These are phyloP conservation scores for Lentinula aciculospora DNA, from an alignment of 768 basidiomycete species.

Conservation along the genomic window DNA sequence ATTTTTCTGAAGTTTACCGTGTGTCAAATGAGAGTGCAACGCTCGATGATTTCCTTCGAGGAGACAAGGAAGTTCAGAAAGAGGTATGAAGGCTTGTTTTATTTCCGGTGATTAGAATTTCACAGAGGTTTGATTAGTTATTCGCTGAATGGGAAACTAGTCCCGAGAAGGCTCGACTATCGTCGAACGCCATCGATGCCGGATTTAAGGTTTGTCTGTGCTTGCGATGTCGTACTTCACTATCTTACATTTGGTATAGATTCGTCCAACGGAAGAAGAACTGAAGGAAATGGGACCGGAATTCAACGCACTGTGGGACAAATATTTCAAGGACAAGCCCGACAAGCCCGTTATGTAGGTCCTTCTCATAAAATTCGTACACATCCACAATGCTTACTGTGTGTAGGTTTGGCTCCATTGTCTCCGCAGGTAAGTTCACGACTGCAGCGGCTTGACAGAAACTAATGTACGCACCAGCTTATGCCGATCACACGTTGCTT, in stretches of 20 bases:
- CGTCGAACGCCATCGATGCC: constrained; percentile 70
- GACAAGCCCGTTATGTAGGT: constrained; percentile 71
- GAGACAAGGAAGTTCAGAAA: constrained; percentile 50
- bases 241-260: constrained; percentile 26
- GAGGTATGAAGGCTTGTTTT: constrained; percentile 33
- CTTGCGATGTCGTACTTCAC: not conserved
- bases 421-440: constrained; percentile 42
- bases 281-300: constrained; percentile 77
- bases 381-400: not conserved
- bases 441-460: not conserved
- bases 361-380: not conserved
- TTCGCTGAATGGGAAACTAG: constrained; percentile 62
- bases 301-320: constrained; percentile 63
- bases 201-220: constrained; percentile 53
- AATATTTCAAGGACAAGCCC: constrained; percentile 74
- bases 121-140: constrained; percentile 23
- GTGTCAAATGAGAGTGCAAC: constrained; percentile 62
- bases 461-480: constrained; percentile 29
- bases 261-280: constrained; percentile 64
- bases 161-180: constrained; percentile 61
- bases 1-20: constrained; percentile 43
- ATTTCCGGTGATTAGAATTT: not conserved
- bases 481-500: constrained; percentile 64
- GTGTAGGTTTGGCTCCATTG: constrained; percentile 58
- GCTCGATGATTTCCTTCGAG: constrained; percentile 66